A percentile compares a stretch with the other conserved stretches of the same genome.
Conservation (phyloP, 2,329 filamentous ascomycete genomes). For the Clonostachys rhizophaga region DNA sequence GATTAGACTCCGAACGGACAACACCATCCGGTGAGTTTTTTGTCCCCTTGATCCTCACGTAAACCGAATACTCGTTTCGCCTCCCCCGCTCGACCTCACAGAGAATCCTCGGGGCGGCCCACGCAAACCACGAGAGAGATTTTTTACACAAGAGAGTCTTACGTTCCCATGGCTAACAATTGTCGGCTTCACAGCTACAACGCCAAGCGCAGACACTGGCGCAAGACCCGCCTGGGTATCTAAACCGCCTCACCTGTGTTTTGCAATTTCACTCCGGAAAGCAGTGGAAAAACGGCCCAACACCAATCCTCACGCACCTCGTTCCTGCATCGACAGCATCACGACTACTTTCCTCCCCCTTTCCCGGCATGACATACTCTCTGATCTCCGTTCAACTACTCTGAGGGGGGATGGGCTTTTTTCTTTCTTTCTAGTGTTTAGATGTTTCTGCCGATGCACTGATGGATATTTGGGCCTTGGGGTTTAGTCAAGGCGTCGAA, state of each 20-base stretch:
- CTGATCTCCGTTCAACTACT: too few relatives aligned
- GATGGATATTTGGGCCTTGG: too few relatives aligned
- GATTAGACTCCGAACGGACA: constrained; percentile 97
- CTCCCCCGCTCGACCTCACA: not conserved
- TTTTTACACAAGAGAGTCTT: not conserved
- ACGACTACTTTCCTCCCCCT: not conserved
- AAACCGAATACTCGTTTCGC: not conserved
- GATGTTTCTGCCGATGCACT: too few relatives aligned
- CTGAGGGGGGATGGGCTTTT: too few relatives aligned
- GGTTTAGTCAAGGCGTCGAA: constrained; percentile 10
- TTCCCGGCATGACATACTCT: not conserved
- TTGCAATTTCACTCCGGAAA: constrained; percentile 5
- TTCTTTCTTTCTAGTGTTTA: too few relatives aligned
- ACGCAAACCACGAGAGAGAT: not conserved
- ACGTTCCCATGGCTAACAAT: not conserved
- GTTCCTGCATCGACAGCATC: too few relatives aligned
- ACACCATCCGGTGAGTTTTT: constrained; percentile 92
- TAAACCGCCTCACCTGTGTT: constrained; percentile 53
- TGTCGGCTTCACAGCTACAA: constrained; percentile 72
- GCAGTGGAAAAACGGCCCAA: constrained; percentile 1
- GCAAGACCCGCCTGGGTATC: constrained; percentile 99
- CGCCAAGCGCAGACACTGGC: constrained; percentile 99
- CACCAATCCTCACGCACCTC: not conserved
- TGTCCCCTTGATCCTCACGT: not conserved
- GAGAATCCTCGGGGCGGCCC: not conserved